Evolutionary conservation across 2,329 filamentous ascomycete species (phyloP).

Genomic region (Hirsutella minnesotensis): DNA sequence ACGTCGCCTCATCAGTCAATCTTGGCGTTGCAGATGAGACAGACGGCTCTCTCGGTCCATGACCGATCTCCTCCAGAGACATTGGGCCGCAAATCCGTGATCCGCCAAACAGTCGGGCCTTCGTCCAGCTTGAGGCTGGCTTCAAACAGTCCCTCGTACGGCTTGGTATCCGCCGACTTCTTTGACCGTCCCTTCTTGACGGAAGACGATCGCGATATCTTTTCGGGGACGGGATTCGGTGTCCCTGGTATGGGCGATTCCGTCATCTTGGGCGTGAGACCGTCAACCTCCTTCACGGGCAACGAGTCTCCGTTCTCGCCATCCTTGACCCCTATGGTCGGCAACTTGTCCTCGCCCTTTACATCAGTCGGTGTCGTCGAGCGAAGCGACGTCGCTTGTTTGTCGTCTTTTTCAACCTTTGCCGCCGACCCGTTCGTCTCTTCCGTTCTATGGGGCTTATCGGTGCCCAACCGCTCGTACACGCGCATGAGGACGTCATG

Average conservation of each 20-base stretch:
- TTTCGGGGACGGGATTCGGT: conserved; percentile 11
- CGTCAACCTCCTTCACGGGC: conserved; percentile 22
- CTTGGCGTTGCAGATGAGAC: conserved; percentile 35
- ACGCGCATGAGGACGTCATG: conserved; percentile 40
- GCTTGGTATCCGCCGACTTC: conserved; percentile 25
- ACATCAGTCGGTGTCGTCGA: conserved; percentile 41
- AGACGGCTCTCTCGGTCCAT: conserved; percentile 39
- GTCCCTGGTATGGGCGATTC: conserved; percentile 19
- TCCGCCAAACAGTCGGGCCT: conserved; percentile 36
- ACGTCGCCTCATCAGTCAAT: too few relatives aligned
- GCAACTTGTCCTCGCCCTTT: conserved; percentile 35
- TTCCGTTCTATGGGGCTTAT: conserved; percentile 34
- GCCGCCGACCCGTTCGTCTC: conserved; percentile 23
- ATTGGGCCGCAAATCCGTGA: conserved; percentile 36
- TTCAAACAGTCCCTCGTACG: conserved; percentile 40
- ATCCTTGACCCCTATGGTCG: conserved; percentile 41
- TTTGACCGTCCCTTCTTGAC: conserved; percentile 26
- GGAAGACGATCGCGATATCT: conserved; percentile 13
- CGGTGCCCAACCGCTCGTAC: conserved; percentile 35
- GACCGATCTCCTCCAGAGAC: conserved; percentile 36
- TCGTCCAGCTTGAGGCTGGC: conserved; percentile 35
- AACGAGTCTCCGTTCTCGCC: conserved; percentile 28
- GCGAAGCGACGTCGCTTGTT: conserved; percentile 15
- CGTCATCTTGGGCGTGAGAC: conserved; percentile 17
- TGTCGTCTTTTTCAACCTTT: conserved; percentile 25